Conservation (phyloP, 257 asterid species). For the Plantago elongata region DNA sequence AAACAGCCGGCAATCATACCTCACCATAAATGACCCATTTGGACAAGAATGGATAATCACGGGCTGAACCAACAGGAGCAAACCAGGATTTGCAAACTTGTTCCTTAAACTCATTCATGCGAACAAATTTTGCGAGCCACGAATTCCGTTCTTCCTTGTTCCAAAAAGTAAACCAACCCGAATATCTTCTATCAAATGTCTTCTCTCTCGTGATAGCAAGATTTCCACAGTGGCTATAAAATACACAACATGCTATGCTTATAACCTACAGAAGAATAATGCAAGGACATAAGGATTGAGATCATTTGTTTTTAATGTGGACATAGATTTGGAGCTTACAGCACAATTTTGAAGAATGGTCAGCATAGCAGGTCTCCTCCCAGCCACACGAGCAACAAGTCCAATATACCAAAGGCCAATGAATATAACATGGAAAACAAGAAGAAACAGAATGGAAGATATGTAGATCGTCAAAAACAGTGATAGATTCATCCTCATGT, state of each 20-base stretch:
- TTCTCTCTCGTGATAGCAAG: constrained; percentile 68
- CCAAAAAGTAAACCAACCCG: constrained; percentile 76
- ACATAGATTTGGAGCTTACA: constrained; percentile 48
- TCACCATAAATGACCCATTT: constrained; percentile 98
- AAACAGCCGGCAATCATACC: constrained; percentile 39
- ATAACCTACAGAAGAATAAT: constrained; percentile 74
- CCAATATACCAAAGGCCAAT: constrained; percentile 96
- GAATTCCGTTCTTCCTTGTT: constrained; percentile 75
- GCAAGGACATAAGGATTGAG: constrained; percentile 41
- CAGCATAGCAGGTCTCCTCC: constrained; percentile 79
- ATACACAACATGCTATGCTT: constrained; percentile 98
- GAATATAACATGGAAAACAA: constrained; percentile 79
- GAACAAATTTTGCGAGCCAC: constrained; percentile 81
- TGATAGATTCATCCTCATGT: constrained; percentile 92
- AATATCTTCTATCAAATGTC: constrained; percentile 55
- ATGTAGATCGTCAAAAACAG: constrained; percentile 77
- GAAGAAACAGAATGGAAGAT: constrained; percentile 88
- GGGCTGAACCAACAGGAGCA: constrained; percentile 99
- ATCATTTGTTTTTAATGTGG: constrained; percentile 18
- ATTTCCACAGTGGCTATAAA: constrained; percentile 99
- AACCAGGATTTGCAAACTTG: constrained; percentile 96
- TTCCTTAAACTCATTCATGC: constrained; percentile 78
- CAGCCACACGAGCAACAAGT: constrained; percentile 95
- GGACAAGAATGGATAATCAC: constrained; percentile 87
- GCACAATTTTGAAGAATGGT: constrained; percentile 91